Conservation (phyloP, 345 rosid genomes). For the Punica granatum region DNA sequence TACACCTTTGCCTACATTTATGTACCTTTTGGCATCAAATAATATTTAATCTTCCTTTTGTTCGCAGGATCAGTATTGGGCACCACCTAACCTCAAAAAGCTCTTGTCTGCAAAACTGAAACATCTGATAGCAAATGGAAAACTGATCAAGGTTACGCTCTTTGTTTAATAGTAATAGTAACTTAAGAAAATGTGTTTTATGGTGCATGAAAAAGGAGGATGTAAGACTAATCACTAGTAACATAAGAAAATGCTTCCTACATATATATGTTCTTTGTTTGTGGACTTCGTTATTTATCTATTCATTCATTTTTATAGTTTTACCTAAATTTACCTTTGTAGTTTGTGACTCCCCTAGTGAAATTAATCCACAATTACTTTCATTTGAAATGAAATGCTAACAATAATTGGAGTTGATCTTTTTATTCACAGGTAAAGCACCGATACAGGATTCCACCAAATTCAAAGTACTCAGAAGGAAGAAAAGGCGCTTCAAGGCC, state of each 20-base stretch:
- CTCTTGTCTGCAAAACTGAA: conserved; percentile 67
- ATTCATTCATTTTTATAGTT: background rate
- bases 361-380: background rate
- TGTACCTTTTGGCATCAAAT: background rate
- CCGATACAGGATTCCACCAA: conserved; percentile 51
- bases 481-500: conserved; percentile 34
- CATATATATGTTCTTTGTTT: too few relatives aligned
- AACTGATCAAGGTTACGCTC: conserved; percentile 64
- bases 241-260: too few relatives aligned
- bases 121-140: conserved; percentile 64
- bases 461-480: conserved; percentile 32
- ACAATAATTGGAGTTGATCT: background rate
- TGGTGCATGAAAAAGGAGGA: background rate
- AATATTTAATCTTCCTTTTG: conserved; percentile 9
- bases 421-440: conserved; percentile 60
- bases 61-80: conserved; percentile 66
- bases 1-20: background rate
- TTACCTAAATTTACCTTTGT: background rate
- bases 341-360: background rate
- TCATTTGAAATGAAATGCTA: background rate
- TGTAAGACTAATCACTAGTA: background rate
- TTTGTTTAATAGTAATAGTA: background rate
- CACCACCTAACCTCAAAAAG: conserved; percentile 67
- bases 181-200: background rate
- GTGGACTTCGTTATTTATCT: background rate